These are phyloP conservation scores for Nakaseomyces kungkrabaensis DNA, from an alignment of 1,139 yeast genomes.

Conservation along the genomic window DNA sequence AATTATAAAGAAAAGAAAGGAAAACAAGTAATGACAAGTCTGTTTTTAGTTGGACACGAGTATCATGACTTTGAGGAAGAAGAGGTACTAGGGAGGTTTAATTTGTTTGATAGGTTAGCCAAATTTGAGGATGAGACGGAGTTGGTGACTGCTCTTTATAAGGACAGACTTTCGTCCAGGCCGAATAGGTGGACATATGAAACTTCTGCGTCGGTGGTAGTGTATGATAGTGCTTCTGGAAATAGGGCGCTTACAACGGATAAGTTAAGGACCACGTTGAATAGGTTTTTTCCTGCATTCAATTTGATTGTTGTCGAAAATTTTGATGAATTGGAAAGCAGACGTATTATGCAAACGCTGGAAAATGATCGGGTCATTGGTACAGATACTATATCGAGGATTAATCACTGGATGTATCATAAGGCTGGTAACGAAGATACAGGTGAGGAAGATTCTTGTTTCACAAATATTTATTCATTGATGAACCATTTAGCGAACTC, in stretches of 20 bases:
- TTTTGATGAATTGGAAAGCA: slow-evolving; percentile 2
- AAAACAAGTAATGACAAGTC: slow-evolving; percentile 9
- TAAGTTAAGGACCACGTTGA: slow-evolving; percentile 10
- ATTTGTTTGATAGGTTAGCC: slow-evolving; percentile 7
- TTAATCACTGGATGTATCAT: slow-evolving; percentile 25
- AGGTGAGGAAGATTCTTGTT: slow-evolving; percentile 5
- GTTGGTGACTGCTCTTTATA: slow-evolving; percentile 9
- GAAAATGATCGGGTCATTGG: slow-evolving; percentile 5
- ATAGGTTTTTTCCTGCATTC: slow-evolving; percentile 18
- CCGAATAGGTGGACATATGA: slow-evolving; percentile 15
- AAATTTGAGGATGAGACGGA: slow-evolving; percentile 5
- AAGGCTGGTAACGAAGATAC: slow-evolving; percentile 4
- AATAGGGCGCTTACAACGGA: neutral
- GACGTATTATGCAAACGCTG: slow-evolving; percentile 5
- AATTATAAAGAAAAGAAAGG: too few relatives aligned
- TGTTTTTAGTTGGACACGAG: slow-evolving; percentile 9
- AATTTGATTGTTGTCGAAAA: slow-evolving; percentile 13
- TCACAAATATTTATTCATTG: slow-evolving; percentile 20
- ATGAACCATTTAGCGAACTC: slow-evolving; percentile 12
- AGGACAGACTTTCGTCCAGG: slow-evolving; percentile 10
- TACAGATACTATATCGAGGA: slow-evolving; percentile 14
- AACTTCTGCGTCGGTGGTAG: slow-evolving; percentile 10
- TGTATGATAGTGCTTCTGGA: slow-evolving; percentile 5
- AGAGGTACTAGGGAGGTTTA: neutral
- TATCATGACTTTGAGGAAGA: neutral